Percentiles rank a stretch among this genome's conserved stretches.
These are phyloP conservation scores for Eremochloa ophiuroides DNA, from an alignment of 176 grass and related monocot genomes.

Conservation along the genomic window DNA sequence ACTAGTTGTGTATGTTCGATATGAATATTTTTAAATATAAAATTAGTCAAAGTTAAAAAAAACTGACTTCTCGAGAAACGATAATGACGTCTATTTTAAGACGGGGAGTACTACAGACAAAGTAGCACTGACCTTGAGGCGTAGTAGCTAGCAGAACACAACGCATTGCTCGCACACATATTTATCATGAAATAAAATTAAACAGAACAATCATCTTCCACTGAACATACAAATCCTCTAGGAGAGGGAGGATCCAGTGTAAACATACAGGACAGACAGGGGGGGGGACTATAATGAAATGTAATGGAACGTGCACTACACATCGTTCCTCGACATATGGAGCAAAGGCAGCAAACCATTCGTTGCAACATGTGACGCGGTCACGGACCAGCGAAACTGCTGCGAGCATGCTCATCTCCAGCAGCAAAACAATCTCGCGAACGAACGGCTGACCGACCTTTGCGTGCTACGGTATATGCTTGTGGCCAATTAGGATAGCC, in stretches of 20 bases:
- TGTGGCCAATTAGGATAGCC: neutral
- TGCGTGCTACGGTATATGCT: neutral
- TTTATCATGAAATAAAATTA: neutral
- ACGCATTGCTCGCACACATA: neutral
- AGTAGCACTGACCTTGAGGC: too few relatives aligned
- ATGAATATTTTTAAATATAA: too few relatives aligned
- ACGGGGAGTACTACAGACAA: too few relatives aligned
- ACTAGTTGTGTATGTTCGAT: too few relatives aligned
- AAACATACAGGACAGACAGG: neutral
- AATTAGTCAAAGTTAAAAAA: too few relatives aligned
- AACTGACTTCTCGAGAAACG: too few relatives aligned
- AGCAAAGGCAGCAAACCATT: neutral
- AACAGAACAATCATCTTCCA: neutral
- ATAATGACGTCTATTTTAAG: too few relatives aligned
- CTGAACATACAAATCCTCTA: neutral
- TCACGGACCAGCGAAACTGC: conserved; percentile 29
- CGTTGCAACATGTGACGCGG: neutral
- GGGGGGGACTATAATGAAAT: neutral
- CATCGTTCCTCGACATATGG: neutral
- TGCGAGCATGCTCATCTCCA: conserved; percentile 4
- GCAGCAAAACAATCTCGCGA: conserved; percentile 42
- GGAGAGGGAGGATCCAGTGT: neutral
- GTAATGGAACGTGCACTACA: neutral
- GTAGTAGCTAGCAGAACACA: too few relatives aligned
- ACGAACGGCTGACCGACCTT: neutral